Evolutionary conservation across 768 basidiomycete genomes (phyloP).

Genomic region (Boletus tylopilopsis): DNA sequence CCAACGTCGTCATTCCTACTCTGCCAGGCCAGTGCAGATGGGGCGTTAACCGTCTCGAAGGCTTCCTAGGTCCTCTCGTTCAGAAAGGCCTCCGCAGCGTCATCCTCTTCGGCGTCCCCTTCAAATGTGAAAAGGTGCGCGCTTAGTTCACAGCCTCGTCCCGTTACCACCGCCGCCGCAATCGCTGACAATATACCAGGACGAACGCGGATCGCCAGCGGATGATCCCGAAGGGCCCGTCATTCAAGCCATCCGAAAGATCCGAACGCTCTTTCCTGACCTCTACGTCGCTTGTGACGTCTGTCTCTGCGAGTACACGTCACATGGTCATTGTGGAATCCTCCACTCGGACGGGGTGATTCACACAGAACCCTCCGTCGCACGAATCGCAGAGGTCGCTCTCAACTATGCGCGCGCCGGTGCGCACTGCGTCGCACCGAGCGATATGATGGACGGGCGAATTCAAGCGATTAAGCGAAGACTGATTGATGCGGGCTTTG

Average conservation of each 20-base stretch:
- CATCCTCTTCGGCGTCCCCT: slow-evolving; percentile 91
- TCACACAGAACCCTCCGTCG: slow-evolving; percentile 70
- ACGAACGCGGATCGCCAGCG: slow-evolving; percentile 78
- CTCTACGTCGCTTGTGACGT: slow-evolving; percentile 94
- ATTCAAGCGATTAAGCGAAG: slow-evolving; percentile 84
- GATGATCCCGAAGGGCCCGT: slow-evolving; percentile 91
- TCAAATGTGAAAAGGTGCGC: slow-evolving; percentile 71
- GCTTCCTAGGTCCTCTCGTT: slow-evolving; percentile 82
- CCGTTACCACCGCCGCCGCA: background rate
- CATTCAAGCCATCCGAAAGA: slow-evolving; percentile 82
- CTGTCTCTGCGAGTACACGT: slow-evolving; percentile 99
- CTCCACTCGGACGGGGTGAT: slow-evolving; percentile 74
- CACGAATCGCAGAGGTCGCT: slow-evolving; percentile 90
- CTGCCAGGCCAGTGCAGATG: slow-evolving; percentile 89
- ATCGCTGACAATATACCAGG: slow-evolving; percentile 43
- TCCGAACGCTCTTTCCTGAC: slow-evolving; percentile 73
- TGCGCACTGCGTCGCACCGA: slow-evolving; percentile 97
- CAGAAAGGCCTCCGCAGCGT: slow-evolving; percentile 87
- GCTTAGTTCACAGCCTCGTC: background rate
- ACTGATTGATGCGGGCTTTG: slow-evolving; percentile 78
- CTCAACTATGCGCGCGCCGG: slow-evolving; percentile 90
- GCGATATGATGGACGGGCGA: slow-evolving; percentile 99
- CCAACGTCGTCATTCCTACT: slow-evolving; percentile 68
- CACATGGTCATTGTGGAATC: slow-evolving; percentile 94
- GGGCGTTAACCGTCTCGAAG: slow-evolving; percentile 92